Base-by-base conservation (phyloP, 441 rosid genomes). In the Jatropha podagrica region DNA sequence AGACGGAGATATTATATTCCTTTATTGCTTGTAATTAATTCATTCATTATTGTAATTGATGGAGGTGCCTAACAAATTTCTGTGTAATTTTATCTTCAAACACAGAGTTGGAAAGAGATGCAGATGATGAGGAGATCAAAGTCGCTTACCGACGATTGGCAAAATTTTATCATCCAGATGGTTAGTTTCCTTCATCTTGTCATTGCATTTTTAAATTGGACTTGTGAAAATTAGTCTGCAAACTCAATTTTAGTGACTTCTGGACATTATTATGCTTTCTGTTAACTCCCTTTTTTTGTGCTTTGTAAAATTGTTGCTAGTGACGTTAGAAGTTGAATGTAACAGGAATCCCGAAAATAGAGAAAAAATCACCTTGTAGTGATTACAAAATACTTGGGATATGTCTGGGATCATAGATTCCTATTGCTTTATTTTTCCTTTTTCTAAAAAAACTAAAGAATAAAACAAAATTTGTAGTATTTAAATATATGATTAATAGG, bases 101-200 rank as follows among this genome's bases (percentile, higher is more conserved):
- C 71, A 80, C 84, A 95, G 99, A 96, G 81, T 81, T 96, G 79
- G 97, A 88, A 75, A 81, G 92, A 78, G 88, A 85, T 83, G 98
- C 94, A 48, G 96, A 86, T 72, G 98, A 90, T 40, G 97, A 91
- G 69, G 86, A 91, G 83, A 90, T 95, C 72, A 95, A 95, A 85
- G 65, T 89, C 54, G 97, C 98, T 4, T 95, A 92, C 67, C 86
- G 98, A 82, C 85, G 97, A 68, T 84, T 93, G 86, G 99, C 98
- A 73, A 95, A 95, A 70, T 93, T 80, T 78, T 95, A 90, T 80
- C 99, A 95, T 78, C 99, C 99, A 0, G 99, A 95, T 86, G 98
- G 99, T 93, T 84, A 71, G 83, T 81, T 71, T 66, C 62, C 40
- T 65, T 32, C 14, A 7, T 40, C 70, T 54, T 74, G 5, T 63